Evolutionary conservation across 2,329 filamentous ascomycete genomes (phyloP), one percentile per base, ranked within the genome.

Genomic region (Pseudocercospora musae): DNA sequence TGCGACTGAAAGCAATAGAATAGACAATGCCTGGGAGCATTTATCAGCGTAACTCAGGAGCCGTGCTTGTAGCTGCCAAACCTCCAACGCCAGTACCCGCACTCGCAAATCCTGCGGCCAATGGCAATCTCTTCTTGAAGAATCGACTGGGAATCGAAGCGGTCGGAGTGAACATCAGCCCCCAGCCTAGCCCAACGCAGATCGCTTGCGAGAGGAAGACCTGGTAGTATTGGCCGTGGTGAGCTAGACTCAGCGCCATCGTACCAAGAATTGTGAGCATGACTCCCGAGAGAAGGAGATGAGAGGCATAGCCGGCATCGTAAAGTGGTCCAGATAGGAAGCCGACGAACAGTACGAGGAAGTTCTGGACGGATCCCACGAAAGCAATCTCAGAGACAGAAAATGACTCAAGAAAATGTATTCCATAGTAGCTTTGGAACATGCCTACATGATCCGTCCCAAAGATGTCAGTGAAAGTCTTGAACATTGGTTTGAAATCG

Each of bases 181-280:
- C 80, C 0, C 74, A 74, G 7, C 81, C 81, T 9, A 80, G 70
- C 23, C 80, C 80, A 46, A 81, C 78, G 68, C 78, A 80, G 59
- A 83, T 73, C 2, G 77, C 81, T 65, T 83, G 81, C 1, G 79
- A 75, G 13, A 83, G 78, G 7, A 83, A 71, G 2, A 80, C 74
- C 64, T 82, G 79, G 74, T 77, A 83, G 73, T 82, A 82, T 44
- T 72, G 78, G 78, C 5, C 80, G 25, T 70, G 68, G 4, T 72
- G 74, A 58, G 77, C 78, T 3, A 82, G 72, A 33, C 75, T 78
- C 0, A 82, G 72, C 79, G 82, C 82, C 80, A 83, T 82, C 52
- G 78, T 75, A 3, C 81, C 81, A 48, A 82, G 75, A 8, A 82
- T 78, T 1, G 80, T 71, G 54, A 81, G 59, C 60, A 82, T 72